Conservation (phyloP, 2,329 filamentous ascomycete species). For the Thielaviopsis musarum region DNA sequence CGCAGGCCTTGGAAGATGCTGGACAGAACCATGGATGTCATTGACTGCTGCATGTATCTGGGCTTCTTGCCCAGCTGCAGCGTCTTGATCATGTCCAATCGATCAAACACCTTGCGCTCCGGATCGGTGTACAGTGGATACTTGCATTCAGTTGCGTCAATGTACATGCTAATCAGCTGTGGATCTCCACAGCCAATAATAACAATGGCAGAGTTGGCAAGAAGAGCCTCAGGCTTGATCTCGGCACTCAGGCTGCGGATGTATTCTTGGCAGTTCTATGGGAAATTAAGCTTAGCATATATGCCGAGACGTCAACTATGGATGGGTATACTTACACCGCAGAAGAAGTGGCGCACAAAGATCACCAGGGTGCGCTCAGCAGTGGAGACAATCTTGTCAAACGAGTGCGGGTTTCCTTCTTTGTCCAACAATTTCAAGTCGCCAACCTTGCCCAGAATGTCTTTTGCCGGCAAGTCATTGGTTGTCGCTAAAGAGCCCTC, state of each 20-base stretch:
- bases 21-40: slow-evolving; percentile 31
- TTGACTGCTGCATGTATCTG: slow-evolving; percentile 43
- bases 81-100: slow-evolving; percentile 52
- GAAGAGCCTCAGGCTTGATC: slow-evolving; percentile 34
- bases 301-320: too few relatives aligned
- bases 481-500: slow-evolving; percentile 37
- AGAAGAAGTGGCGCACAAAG: slow-evolving; percentile 69
- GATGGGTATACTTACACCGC: slow-evolving; percentile 40
- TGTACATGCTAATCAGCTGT: slow-evolving; percentile 50
- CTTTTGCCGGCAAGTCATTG: slow-evolving; percentile 34
- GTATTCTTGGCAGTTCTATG: slow-evolving; percentile 61
- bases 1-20: slow-evolving; percentile 44
- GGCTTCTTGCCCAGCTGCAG: slow-evolving; percentile 42
- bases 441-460: slow-evolving; percentile 34
- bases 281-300: not conserved
- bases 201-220: slow-evolving; percentile 43
- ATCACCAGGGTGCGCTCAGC: slow-evolving; percentile 47
- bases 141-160: slow-evolving; percentile 41
- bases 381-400: slow-evolving; percentile 43
- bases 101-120: slow-evolving; percentile 44
- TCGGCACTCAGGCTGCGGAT: slow-evolving; percentile 43
- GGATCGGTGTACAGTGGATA: slow-evolving; percentile 71
- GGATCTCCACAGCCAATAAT: slow-evolving; percentile 59
- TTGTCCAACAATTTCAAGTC: slow-evolving; percentile 42
- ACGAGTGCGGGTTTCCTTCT: slow-evolving; percentile 40